phyloP scores from a whole-genome alignment of 495 filamentous ascomycete genomes.

The Neurospora africana region DNA sequence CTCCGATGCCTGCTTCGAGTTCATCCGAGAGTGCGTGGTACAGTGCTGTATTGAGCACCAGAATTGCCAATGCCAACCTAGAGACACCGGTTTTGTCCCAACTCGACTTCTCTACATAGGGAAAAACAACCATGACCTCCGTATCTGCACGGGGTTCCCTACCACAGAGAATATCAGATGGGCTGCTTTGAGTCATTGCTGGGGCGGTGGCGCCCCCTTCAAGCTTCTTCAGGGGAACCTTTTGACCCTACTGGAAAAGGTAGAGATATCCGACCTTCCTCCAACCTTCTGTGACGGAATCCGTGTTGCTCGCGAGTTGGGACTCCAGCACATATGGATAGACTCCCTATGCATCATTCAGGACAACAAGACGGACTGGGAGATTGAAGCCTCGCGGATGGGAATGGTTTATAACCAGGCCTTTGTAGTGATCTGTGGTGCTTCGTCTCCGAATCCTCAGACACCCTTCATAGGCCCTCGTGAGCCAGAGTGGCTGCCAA shows the following conservation, averaged over 20 bases:
- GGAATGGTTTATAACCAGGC: slow-evolving; percentile 20
- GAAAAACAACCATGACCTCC: background rate
- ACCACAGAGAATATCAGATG: background rate
- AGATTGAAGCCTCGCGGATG: slow-evolving; percentile 12
- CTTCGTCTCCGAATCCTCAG: background rate
- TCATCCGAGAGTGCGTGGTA: background rate
- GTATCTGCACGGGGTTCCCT: background rate
- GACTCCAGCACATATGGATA: slow-evolving; percentile 20
- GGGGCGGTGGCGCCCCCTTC: background rate
- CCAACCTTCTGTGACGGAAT: slow-evolving; percentile 22
- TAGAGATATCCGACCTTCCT: slow-evolving; percentile 19
- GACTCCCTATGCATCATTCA: no score
- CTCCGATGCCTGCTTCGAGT: background rate
- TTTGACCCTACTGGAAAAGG: background rate
- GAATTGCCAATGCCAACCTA: background rate
- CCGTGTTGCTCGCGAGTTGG: slow-evolving; percentile 9
- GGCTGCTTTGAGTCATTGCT: slow-evolving; percentile 6
- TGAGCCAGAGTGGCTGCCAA: background rate
- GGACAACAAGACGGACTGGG: slow-evolving; percentile 17
- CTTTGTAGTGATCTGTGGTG: slow-evolving; percentile 4
- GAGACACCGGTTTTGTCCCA: background rate
- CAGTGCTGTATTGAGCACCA: background rate
- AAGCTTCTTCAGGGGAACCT: background rate
- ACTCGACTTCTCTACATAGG: slow-evolving; percentile 4
- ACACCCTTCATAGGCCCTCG: background rate